Percentiles rank a stretch among this genome's conserved stretches.
Conservation (phyloP, 176 grass and related monocot genomes). For the Elaeis guineensis region DNA sequence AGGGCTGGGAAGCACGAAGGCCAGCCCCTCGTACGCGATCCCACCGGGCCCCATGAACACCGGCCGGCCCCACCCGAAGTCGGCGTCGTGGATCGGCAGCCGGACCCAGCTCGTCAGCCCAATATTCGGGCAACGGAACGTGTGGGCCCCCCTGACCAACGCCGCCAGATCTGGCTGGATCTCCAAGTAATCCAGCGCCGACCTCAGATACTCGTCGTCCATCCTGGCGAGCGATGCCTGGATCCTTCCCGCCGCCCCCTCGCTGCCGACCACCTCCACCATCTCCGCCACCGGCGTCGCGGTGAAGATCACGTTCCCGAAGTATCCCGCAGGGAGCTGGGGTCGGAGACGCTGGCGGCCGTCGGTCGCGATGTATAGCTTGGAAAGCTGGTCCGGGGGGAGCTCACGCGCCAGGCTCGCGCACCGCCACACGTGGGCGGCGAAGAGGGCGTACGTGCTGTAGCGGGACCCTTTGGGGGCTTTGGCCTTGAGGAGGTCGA, state of each 20-base stretch:
- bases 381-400: neutral
- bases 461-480: neutral
- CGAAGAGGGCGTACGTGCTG: slow-evolving; percentile 4
- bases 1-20: slow-evolving; percentile 65
- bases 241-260: neutral
- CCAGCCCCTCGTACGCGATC: slow-evolving; percentile 71
- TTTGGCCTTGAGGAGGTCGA: slow-evolving; percentile 1
- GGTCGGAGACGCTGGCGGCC: neutral
- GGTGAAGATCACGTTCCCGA: slow-evolving; percentile 8
- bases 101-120: slow-evolving; percentile 60
- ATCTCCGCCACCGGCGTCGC: neutral
- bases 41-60: slow-evolving; percentile 90
- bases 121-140: slow-evolving; percentile 36
- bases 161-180: neutral
- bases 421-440: slow-evolving; percentile 12
- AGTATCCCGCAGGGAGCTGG: neutral
- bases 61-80: slow-evolving; percentile 61
- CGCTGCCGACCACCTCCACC: neutral
- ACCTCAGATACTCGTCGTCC: neutral
- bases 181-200: slow-evolving; percentile 6
- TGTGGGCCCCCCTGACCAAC: no score
- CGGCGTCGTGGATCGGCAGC: slow-evolving; percentile 56
- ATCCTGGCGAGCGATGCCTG: neutral
- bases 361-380: slow-evolving; percentile 1
- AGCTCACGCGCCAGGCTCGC: slow-evolving; percentile 13